A percentile compares a stretch with the other conserved stretches of the same genome.
phyloP scores from a whole-genome alignment of 2,329 filamentous ascomycete species.

The Phialophora macrospora region DNA sequence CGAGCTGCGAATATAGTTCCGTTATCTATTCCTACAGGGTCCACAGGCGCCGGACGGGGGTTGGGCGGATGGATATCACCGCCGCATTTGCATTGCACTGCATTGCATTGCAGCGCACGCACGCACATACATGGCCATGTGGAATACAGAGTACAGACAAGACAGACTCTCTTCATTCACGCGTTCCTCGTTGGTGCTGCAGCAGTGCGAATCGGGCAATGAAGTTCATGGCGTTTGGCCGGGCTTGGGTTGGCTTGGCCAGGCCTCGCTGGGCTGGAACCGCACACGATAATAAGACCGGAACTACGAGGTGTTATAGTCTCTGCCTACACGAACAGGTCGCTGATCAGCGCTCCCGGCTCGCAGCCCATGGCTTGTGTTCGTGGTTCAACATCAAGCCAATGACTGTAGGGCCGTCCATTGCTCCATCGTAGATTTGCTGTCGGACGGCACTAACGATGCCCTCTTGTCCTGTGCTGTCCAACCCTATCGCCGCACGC shows the following conservation, averaged over 20 bases:
- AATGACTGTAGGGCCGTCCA: no score
- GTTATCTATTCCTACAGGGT: background rate
- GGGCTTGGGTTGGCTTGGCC: no score
- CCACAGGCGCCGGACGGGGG: background rate
- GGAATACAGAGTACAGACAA: background rate
- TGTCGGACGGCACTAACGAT: no score
- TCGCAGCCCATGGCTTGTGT: no score
- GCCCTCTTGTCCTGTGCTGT: no score
- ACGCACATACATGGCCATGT: no score
- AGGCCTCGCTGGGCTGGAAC: background rate
- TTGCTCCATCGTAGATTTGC: no score
- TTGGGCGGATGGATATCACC: conserved; percentile 14
- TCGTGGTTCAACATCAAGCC: no score
- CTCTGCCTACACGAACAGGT: background rate
- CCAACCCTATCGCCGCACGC: no score
- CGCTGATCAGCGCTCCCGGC: background rate
- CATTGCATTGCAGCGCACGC: no score
- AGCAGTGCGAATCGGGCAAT: background rate
- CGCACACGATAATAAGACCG: background rate
- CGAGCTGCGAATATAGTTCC: background rate
- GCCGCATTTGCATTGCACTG: background rate
- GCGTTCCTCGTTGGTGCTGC: background rate
- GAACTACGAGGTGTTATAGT: no score
- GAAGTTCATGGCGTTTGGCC: no score
- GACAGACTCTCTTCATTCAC: background rate